These are phyloP conservation scores for Pseudopediastrum boryanum DNA, from an alignment of 139 green algal species.

Conservation along the genomic window DNA sequence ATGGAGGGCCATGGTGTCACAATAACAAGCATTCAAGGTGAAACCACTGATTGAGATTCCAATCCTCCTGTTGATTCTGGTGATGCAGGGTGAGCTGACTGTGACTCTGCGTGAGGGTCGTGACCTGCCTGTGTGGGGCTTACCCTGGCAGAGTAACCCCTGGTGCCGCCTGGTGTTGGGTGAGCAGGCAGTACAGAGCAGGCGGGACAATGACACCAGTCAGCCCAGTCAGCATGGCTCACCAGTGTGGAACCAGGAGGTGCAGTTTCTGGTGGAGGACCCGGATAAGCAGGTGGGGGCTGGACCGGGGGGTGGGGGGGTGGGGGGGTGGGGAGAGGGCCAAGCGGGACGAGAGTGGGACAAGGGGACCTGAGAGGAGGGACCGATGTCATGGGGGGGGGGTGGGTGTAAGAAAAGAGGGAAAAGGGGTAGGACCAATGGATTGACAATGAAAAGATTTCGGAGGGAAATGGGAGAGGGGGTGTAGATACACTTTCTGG, in stretches of 20 bases:
- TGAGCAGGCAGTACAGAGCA: constrained; percentile 75
- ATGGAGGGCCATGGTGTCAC: no score
- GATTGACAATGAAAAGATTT: no score
- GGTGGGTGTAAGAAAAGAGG: no score
- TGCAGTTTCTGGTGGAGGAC: constrained; percentile 93
- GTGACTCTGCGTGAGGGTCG: constrained; percentile 82
- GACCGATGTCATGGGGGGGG: no score
- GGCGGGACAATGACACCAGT: constrained; percentile 81
- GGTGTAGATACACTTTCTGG: no score
- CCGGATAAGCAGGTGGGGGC: constrained; percentile 60
- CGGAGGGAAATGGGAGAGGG: no score
- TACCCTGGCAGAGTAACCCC: constrained; percentile 90
- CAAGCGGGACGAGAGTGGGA: no score
- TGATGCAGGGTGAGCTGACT: constrained; percentile 71
- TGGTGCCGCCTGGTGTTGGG: constrained; percentile 88
- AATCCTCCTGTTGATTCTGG: no score
- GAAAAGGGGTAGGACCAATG: no score
- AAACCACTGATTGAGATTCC: no score
- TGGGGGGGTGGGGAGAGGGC: background rate
- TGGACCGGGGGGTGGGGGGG: background rate
- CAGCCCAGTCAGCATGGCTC: constrained; percentile 69
- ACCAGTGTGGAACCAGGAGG: constrained; percentile 94
- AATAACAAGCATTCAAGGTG: no score
- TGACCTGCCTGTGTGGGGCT: constrained; percentile 89
- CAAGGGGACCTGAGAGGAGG: no score